Evolutionary conservation across 352 stramenopile species (phyloP), one percentile per base, ranked within the genome.

Genomic region (Peronospora belbahrii): DNA sequence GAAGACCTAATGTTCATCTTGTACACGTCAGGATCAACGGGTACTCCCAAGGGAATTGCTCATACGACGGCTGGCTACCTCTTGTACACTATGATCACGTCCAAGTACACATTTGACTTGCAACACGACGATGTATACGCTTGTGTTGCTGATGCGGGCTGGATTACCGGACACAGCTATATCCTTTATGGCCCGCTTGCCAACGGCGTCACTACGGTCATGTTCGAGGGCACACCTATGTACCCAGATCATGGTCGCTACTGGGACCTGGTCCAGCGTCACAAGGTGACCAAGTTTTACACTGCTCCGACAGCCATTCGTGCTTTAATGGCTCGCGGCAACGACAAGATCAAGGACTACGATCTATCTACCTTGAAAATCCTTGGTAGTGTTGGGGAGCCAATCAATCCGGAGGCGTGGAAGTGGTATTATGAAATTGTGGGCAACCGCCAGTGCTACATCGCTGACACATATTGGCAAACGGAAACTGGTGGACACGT

Each of bases 401-500:
- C 96, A 4, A 99, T 99, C 69, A 99, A 99, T 69, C 96, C 95
- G 0, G 95, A 98, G 64, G 75, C 74, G 2, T 98, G 94, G 95
- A 78, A 88, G 15, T 99, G 96, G 96, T 98, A 98, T 63, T 97
- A 96, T 54, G 80, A 97, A 58, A 68, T 96, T 10, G 86, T 98
- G 27, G 83, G 83, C n/a, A 70, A 87, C 20, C 71, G 60, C 9
- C 64, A 85, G 35, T 98, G 92, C 68, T 87, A 94, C 53, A 86
- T 98, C 14, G 88, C 96, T 0, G 95, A 98, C 63, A 98, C 95
- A 25, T 98, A 97, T 67, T 98, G 95, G 95, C 95, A 98, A 70
- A 98, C 95, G 2, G 95, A 98, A 70, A 98, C 94, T 5, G 95
- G 95, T 24, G 95, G 95, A 27, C 92, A 98, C 61, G 83, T 98